phyloP scores from a whole-genome alignment of 768 basidiomycete genomes.

The Russula olivacea region DNA sequence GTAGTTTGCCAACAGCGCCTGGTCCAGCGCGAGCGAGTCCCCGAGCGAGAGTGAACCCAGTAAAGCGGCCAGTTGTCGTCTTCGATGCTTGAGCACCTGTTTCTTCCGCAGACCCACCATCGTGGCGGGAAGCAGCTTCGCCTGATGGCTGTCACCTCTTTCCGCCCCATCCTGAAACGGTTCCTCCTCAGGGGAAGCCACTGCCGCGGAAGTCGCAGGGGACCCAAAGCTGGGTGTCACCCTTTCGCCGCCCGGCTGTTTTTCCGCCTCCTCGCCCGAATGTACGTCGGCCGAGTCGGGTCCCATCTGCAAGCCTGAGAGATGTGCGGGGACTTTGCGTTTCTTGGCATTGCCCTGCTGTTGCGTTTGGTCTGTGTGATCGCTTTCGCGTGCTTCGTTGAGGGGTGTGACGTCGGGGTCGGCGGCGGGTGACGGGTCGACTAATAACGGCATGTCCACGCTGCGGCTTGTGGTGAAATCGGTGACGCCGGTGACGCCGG shows the following conservation, averaged over 20 bases:
- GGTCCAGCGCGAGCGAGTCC: slow-evolving; percentile 70
- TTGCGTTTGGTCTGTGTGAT: slow-evolving; percentile 61
- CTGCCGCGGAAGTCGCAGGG: neutral
- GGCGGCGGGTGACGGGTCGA: slow-evolving; percentile 24
- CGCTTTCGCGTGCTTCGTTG: slow-evolving; percentile 38
- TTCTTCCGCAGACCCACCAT: slow-evolving; percentile 70
- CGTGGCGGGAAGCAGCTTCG: slow-evolving; percentile 53
- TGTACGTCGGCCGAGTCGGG: slow-evolving; percentile 38
- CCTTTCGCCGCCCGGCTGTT: slow-evolving; percentile 18
- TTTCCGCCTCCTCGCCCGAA: slow-evolving; percentile 36
- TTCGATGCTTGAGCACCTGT: slow-evolving; percentile 61
- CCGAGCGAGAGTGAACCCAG: slow-evolving; percentile 61
- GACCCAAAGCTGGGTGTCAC: slow-evolving; percentile 26
- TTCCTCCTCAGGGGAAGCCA: neutral
- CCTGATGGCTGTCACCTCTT: slow-evolving; percentile 28
- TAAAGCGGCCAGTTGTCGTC: slow-evolving; percentile 64
- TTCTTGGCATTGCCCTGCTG: slow-evolving; percentile 86
- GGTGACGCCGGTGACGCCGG: slow-evolving; percentile 32
- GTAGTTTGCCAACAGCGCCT: slow-evolving; percentile 54
- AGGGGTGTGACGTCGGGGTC: slow-evolving; percentile 26
- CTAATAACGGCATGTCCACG: slow-evolving; percentile 20
- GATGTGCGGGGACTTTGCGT: slow-evolving; percentile 74
- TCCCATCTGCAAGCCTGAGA: slow-evolving; percentile 37
- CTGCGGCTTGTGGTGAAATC: slow-evolving; percentile 34
- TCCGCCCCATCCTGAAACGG: neutral